Percentiles rank a stretch among this genome's conserved stretches.
These are phyloP conservation scores for Alternaria brassicicola DNA, from an alignment of 2,329 filamentous ascomycete genomes.

Conservation along the genomic window DNA sequence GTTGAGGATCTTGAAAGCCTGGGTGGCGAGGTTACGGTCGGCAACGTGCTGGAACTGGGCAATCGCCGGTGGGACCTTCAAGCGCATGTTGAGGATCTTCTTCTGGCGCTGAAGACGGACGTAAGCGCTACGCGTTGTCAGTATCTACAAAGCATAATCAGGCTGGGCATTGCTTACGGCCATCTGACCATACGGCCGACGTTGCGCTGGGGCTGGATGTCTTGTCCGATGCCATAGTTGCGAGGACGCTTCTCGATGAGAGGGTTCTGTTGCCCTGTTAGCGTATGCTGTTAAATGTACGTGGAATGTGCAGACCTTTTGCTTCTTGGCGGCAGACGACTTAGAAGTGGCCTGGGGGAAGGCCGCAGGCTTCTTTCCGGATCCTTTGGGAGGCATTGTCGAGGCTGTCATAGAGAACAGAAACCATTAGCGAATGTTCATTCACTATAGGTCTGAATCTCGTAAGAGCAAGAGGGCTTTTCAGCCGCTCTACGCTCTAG, in stretches of 20 bases:
- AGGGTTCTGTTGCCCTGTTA: conserved; percentile 74
- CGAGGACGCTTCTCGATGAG: conserved; percentile 97
- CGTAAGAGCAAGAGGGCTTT: conserved; percentile 49
- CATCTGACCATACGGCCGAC: conserved; percentile 83
- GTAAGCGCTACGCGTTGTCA: conserved; percentile 58
- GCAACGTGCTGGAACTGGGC: conserved; percentile 98
- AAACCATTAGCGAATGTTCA: conserved; percentile 90
- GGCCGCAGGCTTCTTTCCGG: conserved; percentile 94
- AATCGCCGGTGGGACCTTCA: conserved; percentile 97
- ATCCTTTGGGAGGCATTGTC: conserved; percentile 71
- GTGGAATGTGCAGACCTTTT: conserved; percentile 71
- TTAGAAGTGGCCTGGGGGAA: conserved; percentile 60
- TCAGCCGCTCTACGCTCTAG: conserved; percentile 47
- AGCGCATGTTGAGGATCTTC: conserved; percentile 96
- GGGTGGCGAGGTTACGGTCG: conserved; percentile 71
- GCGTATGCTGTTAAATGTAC: conserved; percentile 17
- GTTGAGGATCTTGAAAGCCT: conserved; percentile 99
- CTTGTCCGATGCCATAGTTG: conserved; percentile 99
- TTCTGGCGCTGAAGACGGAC: conserved; percentile 94
- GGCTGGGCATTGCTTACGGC: conserved; percentile 1
- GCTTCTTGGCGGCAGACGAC: conserved; percentile 86
- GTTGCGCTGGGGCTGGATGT: conserved; percentile 80
- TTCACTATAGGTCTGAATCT: conserved; percentile 56
- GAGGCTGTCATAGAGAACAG: conserved; percentile 99
- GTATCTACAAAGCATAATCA: background rate